A percentile compares a stretch with the other conserved stretches of the same genome.
phyloP scores from a whole-genome alignment of 345 rosid genomes.

The Boechera retrofracta region DNA sequence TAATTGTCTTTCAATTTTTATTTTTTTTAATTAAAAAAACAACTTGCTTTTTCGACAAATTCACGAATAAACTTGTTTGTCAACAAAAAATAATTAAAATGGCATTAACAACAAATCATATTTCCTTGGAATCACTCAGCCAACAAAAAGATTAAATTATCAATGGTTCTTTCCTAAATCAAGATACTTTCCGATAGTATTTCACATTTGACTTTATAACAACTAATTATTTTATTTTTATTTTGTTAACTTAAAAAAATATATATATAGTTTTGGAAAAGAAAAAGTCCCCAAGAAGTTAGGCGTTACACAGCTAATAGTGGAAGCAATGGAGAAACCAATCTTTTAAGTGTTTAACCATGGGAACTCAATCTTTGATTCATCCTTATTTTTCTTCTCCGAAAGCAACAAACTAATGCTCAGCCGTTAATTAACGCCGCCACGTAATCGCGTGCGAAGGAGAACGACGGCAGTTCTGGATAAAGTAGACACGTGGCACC shows the following conservation, averaged over 20 bases:
- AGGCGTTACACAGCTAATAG: not conserved
- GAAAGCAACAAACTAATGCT: conserved; percentile 35
- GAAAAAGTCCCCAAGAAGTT: not conserved
- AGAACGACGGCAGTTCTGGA: conserved; percentile 29
- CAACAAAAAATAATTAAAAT: not conserved
- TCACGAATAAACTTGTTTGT: conserved; percentile 38
- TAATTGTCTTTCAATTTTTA: conserved; percentile 25
- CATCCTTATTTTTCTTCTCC: conserved; percentile 26
- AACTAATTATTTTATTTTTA: not conserved
- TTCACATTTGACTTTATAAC: conserved; percentile 19
- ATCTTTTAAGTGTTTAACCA: not conserved
- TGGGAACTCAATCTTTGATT: not conserved
- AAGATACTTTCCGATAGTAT: not conserved
- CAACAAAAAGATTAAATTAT: not conserved
- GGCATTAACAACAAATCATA: conserved; percentile 7
- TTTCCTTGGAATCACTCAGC: conserved; percentile 7
- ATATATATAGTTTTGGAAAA: not conserved
- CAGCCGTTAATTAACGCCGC: conserved; percentile 40
- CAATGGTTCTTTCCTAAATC: not conserved
- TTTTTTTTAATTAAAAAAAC: not conserved
- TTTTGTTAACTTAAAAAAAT: no score
- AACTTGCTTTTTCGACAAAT: conserved; percentile 36
- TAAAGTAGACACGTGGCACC: conserved; percentile 23
- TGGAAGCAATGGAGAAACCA: not conserved
- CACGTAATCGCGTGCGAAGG: conserved; percentile 36